phyloP scores from a whole-genome alignment of 2,329 filamentous ascomycete genomes.

The Orbilia quercus region DNA sequence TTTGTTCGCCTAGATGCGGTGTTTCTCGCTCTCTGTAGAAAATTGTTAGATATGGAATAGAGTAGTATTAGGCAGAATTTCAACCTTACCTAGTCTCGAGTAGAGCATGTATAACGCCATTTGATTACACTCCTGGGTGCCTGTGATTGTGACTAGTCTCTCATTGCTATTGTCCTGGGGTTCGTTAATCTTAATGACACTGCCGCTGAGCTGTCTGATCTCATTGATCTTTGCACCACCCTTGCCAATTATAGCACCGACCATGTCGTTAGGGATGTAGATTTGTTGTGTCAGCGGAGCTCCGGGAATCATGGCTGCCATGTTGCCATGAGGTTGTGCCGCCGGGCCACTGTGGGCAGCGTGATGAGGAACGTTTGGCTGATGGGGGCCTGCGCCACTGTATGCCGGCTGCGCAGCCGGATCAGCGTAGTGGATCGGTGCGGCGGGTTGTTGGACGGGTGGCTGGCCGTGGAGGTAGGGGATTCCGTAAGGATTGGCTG shows the following conservation, averaged over 20 bases:
- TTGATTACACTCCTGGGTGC: constrained; percentile 97
- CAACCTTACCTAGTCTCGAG: constrained; percentile 93
- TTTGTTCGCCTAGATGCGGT: constrained; percentile 71
- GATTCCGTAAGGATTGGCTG: constrained; percentile 76
- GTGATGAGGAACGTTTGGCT: constrained; percentile 74
- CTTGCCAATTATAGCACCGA: constrained; percentile 98
- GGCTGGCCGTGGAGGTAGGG: constrained; percentile 78
- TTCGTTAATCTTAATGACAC: constrained; percentile 99
- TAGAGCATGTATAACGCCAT: constrained; percentile 99
- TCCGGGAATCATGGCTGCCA: constrained; percentile 79
- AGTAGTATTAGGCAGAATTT: too few relatives aligned
- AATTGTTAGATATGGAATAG: constrained; percentile 30
- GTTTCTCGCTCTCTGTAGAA: constrained; percentile 78
- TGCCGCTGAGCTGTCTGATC: constrained; percentile 94
- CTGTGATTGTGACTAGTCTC: constrained; percentile 94
- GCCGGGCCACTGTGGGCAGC: constrained; percentile 75
- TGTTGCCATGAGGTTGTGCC: constrained; percentile 71
- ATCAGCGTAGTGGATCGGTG: constrained; percentile 81
- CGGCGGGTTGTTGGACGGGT: constrained; percentile 71
- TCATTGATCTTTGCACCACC: constrained; percentile 99
- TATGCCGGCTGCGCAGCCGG: constrained; percentile 79
- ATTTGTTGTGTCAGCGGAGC: constrained; percentile 96
- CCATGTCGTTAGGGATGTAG: constrained; percentile 99
- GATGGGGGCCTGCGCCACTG: constrained; percentile 80
- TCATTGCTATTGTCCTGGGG: constrained; percentile 99